A percentile compares a stretch with the other conserved stretches of the same genome.
Conservation (phyloP, 129 eudicot genomes). For the Tagetes patula region DNA sequence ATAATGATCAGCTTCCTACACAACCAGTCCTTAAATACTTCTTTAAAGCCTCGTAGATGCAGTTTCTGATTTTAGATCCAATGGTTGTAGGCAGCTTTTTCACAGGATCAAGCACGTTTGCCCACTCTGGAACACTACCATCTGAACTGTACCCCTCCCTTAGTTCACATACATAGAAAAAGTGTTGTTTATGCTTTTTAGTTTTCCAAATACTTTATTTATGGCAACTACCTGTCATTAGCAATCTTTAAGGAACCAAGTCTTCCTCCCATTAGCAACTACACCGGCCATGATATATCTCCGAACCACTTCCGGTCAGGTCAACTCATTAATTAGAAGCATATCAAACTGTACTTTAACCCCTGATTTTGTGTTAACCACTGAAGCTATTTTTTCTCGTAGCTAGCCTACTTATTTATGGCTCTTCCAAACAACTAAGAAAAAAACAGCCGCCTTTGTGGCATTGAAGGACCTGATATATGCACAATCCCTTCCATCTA, state of each 20-base stretch:
- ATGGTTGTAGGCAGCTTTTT: slow-evolving; percentile 52
- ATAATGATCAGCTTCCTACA: too few relatives aligned
- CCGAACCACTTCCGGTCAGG: slow-evolving; percentile 66
- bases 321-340: slow-evolving; percentile 51
- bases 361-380: slow-evolving; percentile 14
- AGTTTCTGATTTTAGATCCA: slow-evolving; percentile 48
- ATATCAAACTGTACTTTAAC: slow-evolving; percentile 26
- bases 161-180: slow-evolving; percentile 19
- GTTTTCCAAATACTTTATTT: slow-evolving; percentile 32
- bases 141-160: slow-evolving; percentile 17
- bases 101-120: slow-evolving; percentile 55
- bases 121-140: slow-evolving; percentile 50
- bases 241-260: slow-evolving; percentile 26
- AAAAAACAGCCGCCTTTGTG: too few relatives aligned
- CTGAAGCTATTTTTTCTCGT: slow-evolving; percentile 36
- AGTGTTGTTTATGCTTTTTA: slow-evolving; percentile 17
- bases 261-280: slow-evolving; percentile 35
- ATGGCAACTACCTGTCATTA: slow-evolving; percentile 21
- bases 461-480: too few relatives aligned
- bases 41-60: slow-evolving; percentile 44
- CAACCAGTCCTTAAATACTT: neutral
- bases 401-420: slow-evolving; percentile 29
- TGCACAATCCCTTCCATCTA: too few relatives aligned
- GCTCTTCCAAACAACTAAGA: too few relatives aligned
- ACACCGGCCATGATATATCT: slow-evolving; percentile 42